Conservation (phyloP, 768 basidiomycete species). For the Naganishia onofrii region DNA sequence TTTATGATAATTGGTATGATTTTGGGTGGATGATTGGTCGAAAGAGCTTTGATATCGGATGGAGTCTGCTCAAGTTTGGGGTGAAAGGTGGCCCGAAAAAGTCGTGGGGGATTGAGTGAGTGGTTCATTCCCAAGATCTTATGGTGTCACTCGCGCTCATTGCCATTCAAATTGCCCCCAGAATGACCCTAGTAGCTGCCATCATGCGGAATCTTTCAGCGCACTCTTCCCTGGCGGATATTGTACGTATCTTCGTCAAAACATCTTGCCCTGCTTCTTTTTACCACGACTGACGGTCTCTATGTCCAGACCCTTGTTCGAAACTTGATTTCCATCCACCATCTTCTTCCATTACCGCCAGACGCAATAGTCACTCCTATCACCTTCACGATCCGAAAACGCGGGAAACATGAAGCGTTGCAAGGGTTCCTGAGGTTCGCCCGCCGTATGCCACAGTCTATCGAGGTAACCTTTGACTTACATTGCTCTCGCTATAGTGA, state of each 20-base stretch:
- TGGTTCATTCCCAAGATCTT: constrained; percentile 56
- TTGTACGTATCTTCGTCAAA: constrained; percentile 55
- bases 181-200: constrained; percentile 50
- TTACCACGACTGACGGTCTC: constrained; percentile 7
- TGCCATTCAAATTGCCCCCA: background rate
- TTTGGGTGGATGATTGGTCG: constrained; percentile 38
- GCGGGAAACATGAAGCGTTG: constrained; percentile 55
- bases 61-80: constrained; percentile 66
- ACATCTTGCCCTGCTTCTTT: too few species aligned
- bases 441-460: background rate
- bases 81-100: constrained; percentile 83
- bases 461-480: background rate
- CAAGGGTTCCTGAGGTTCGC: constrained; percentile 66
- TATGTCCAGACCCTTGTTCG: constrained; percentile 53
- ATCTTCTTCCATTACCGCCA: constrained; percentile 78
- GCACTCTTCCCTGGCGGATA: constrained; percentile 78
- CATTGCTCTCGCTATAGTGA: constrained; percentile 41
- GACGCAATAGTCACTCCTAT: constrained; percentile 94
- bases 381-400: constrained; percentile 74
- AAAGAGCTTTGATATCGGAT: constrained; percentile 44
- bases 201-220: constrained; percentile 79
- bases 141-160: constrained; percentile 37
- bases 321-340: constrained; percentile 70
- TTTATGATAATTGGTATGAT: constrained; percentile 27
- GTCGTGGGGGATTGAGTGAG: constrained; percentile 93